Conservation (phyloP, 1,284 basidiomycete species). For the Grifola frondosa region DNA sequence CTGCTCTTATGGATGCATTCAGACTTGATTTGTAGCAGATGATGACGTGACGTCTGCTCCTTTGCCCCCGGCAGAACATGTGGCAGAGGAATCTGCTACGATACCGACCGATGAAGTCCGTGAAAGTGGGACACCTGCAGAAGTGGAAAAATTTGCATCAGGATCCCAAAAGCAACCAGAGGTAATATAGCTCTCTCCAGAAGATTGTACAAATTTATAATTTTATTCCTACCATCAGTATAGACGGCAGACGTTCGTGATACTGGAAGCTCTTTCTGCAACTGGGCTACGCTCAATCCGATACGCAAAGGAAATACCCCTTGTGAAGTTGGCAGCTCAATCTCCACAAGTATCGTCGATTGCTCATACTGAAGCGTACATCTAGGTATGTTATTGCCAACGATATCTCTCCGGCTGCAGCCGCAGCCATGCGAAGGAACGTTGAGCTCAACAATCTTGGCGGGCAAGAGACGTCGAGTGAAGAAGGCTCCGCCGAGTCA, state of each 20-base stretch:
- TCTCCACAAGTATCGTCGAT: background rate
- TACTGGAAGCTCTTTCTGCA: conserved; percentile 95
- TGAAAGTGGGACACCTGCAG: background rate
- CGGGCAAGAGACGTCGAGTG: conserved; percentile 23
- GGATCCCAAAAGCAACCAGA: conserved; percentile 10
- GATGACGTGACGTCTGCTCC: conserved; percentile 4
- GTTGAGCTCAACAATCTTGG: conserved; percentile 86
- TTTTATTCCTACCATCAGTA: conserved; percentile 15
- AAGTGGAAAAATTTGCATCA: background rate
- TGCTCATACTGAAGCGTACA: background rate
- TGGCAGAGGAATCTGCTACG: conserved; percentile 1
- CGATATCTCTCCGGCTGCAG: conserved; percentile 84
- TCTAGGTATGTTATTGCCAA: conserved; percentile 89
- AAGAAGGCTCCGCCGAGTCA: conserved; percentile 20
- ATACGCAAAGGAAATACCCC: conserved; percentile 96
- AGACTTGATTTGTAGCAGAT: conserved; percentile 8
- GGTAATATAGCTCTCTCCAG: conserved; percentile 9
- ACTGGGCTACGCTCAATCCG: conserved; percentile 96
- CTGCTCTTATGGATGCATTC: conserved; percentile 7
- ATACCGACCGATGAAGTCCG: background rate
- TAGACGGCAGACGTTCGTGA: conserved; percentile 65
- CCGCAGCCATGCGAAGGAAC: conserved; percentile 87
- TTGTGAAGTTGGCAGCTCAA: conserved; percentile 62
- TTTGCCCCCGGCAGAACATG: background rate
- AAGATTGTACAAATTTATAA: background rate